Conservation (phyloP, 345 rosid species). For the Rhizophora mangle region DNA sequence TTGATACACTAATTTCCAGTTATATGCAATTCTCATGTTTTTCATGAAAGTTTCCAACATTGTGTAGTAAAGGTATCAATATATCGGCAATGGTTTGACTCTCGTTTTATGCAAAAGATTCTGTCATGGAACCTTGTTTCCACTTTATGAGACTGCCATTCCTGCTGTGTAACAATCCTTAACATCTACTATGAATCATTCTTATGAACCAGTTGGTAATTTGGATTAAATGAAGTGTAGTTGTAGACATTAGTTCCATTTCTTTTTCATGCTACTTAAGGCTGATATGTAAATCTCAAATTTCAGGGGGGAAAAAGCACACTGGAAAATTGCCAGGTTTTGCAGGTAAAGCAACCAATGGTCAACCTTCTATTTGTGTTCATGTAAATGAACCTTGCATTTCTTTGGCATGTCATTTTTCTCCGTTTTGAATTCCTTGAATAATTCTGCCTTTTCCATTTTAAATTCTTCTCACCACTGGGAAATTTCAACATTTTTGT, state of each 20-base stretch:
- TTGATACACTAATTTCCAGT: not conserved
- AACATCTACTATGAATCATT: not conserved
- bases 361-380: no score
- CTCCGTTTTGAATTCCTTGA: not conserved
- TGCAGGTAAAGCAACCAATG: slow-evolving; percentile 51
- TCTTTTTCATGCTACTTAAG: not conserved
- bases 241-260: no score
- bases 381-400: not conserved
- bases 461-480: not conserved
- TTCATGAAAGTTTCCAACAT: no score
- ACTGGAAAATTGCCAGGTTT: slow-evolving; percentile 87
- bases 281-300: not conserved
- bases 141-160: not conserved
- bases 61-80: no score
- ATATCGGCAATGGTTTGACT: not conserved
- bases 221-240: not conserved
- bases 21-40: not conserved
- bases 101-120: not conserved
- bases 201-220: not conserved
- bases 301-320: slow-evolving; percentile 96
- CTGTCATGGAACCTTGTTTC: slow-evolving; percentile 1
- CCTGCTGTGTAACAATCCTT: not conserved
- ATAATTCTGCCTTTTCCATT: not conserved
- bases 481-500: not conserved
- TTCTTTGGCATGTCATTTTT: not conserved